A percentile compares a stretch with the other conserved stretches of the same genome.
These are phyloP conservation scores for Hypoxylon sp. DNA, from an alignment of 2,329 filamentous ascomycete genomes.

Conservation along the genomic window DNA sequence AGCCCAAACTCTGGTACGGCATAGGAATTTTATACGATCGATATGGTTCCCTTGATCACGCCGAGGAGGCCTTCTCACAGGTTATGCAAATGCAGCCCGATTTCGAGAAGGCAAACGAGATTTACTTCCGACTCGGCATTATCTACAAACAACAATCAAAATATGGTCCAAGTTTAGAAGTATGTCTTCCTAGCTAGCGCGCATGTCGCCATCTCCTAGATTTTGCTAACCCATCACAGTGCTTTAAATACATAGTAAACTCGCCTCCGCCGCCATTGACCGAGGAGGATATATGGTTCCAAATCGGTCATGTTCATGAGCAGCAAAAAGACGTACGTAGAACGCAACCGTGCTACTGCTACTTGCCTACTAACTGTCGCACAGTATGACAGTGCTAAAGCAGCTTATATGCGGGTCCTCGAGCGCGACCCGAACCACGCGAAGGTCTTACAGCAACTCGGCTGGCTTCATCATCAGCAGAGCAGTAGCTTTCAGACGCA, in stretches of 20 bases:
- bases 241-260: slow-evolving; percentile 97
- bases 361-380: slow-evolving; percentile 43
- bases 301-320: slow-evolving; percentile 98
- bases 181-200: slow-evolving; percentile 52
- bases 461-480: slow-evolving; percentile 97
- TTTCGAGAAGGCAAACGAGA: slow-evolving; percentile 98
- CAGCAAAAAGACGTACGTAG: slow-evolving; percentile 94
- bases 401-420: slow-evolving; percentile 89
- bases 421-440: slow-evolving; percentile 96
- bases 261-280: slow-evolving; percentile 92
- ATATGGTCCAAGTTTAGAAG: slow-evolving; percentile 89
- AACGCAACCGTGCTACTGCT: slow-evolving; percentile 32
- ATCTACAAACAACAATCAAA: slow-evolving; percentile 99
- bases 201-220: not conserved
- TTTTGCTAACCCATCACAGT: slow-evolving; percentile 62
- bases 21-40: slow-evolving; percentile 97
- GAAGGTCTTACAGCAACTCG: slow-evolving; percentile 96
- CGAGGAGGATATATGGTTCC: slow-evolving; percentile 99
- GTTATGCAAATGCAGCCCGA: slow-evolving; percentile 98
- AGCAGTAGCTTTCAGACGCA: slow-evolving; percentile 91
- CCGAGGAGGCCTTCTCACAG: slow-evolving; percentile 96
- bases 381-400: slow-evolving; percentile 91
- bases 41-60: slow-evolving; percentile 95
- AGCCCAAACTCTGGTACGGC: slow-evolving; percentile 98
- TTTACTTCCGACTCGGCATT: slow-evolving; percentile 98